Conservation (phyloP, 2,329 filamentous ascomycete genomes). For the Stenocarpella maydis region DNA sequence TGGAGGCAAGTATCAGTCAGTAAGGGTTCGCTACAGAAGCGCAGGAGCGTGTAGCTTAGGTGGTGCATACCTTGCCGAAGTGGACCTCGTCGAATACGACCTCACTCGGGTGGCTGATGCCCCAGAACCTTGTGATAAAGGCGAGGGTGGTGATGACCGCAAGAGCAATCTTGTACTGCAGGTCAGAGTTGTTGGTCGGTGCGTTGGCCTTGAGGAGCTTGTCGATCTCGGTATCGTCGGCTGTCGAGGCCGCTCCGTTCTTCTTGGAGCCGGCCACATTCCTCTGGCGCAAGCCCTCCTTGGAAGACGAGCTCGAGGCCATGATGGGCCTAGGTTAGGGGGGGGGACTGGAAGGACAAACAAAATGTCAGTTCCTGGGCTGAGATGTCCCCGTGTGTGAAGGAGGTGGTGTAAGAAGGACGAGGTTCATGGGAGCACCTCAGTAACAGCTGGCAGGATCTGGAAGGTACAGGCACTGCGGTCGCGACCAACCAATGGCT, state of each 20-base stretch:
- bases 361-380: conserved; percentile 21
- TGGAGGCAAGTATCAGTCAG: conserved; percentile 44
- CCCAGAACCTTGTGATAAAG: conserved; percentile 94
- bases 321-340: conserved; percentile 47
- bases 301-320: conserved; percentile 59
- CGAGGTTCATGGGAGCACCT: background rate
- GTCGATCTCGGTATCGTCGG: conserved; percentile 59
- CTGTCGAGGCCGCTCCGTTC: conserved; percentile 53
- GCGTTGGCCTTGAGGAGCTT: conserved; percentile 54
- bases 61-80: conserved; percentile 87
- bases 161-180: conserved; percentile 85
- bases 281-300: conserved; percentile 67
- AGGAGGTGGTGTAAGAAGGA: background rate
- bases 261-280: conserved; percentile 60
- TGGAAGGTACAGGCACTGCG: conserved; percentile 30
- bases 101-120: conserved; percentile 92
- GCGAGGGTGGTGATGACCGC: conserved; percentile 80
- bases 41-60: conserved; percentile 13
- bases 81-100: conserved; percentile 99
- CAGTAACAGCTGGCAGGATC: conserved; percentile 26
- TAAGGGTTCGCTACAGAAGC: conserved; percentile 1
- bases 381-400: background rate
- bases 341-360: conserved; percentile 7
- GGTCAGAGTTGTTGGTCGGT: conserved; percentile 65
- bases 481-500: background rate